phyloP scores from a whole-genome alignment of 139 green algal species.

The Cymbomonas tetramitiformis region DNA sequence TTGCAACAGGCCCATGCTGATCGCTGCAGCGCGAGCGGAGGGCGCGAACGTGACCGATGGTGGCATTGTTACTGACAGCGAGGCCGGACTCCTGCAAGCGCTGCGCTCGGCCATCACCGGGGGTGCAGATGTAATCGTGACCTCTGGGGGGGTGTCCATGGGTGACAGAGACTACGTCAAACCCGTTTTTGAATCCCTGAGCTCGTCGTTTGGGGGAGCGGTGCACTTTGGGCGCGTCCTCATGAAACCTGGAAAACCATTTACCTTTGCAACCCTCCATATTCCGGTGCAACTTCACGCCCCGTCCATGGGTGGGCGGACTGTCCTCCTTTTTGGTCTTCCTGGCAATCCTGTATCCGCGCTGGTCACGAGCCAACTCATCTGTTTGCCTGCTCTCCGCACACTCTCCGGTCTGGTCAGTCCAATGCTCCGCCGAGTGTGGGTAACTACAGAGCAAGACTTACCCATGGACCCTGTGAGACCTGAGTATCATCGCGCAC shows the following conservation, averaged over 20 bases:
- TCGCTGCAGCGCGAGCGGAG: conserved; percentile 42
- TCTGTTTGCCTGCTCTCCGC: conserved; percentile 62
- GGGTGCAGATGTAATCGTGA: conserved; percentile 52
- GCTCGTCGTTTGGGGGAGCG: conserved; percentile 31
- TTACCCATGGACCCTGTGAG: conserved; percentile 73
- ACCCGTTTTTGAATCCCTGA: conserved; percentile 56
- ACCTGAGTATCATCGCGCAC: conserved; percentile 91
- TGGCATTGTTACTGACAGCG: conserved; percentile 53
- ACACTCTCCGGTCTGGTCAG: conserved; percentile 57
- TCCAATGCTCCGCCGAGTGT: conserved; percentile 40
- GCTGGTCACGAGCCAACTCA: conserved; percentile 76
- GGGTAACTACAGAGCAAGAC: conserved; percentile 24
- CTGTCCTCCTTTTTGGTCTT: conserved; percentile 57
- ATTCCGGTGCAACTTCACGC: too few species aligned
- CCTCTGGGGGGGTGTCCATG: conserved; percentile 83
- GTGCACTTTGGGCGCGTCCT: conserved; percentile 72
- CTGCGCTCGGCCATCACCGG: conserved; percentile 44
- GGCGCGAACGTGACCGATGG: conserved; percentile 38
- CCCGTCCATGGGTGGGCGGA: conserved; percentile 6
- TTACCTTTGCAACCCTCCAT: conserved; percentile 84
- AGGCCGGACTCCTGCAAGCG: conserved; percentile 33
- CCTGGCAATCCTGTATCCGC: conserved; percentile 37
- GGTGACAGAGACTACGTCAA: conserved; percentile 88
- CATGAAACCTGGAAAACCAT: conserved; percentile 95
- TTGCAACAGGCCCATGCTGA: conserved; percentile 75